Evolutionary conservation across 345 rosid species (phyloP).

Genomic region (Kandelia obovata): DNA sequence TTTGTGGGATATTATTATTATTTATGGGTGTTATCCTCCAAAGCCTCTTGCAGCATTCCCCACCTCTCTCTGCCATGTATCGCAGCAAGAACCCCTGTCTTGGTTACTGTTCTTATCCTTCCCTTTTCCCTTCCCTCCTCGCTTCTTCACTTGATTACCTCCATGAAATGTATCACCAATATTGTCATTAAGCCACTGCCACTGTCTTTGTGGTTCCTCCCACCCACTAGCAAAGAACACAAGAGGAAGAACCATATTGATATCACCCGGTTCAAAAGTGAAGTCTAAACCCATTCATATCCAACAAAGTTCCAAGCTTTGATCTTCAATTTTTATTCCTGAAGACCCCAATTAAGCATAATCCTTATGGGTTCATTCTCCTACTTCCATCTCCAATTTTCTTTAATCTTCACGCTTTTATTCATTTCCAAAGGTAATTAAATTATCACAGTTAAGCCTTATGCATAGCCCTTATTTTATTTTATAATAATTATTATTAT

Average conservation of each 20-base stretch:
- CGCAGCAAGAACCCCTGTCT: not conserved
- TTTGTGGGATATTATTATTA: no score
- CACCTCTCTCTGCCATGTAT: not conserved
- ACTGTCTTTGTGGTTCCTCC: no score
- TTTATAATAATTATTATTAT: no score
- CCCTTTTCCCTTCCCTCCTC: not conserved
- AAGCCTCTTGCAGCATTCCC: not conserved
- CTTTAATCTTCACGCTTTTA: slow-evolving; percentile 14
- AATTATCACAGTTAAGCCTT: not conserved
- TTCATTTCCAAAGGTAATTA: slow-evolving; percentile 33
- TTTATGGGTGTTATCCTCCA: no score
- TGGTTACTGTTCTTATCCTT: not conserved
- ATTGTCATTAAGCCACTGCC: no score
- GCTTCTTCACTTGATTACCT: not conserved
- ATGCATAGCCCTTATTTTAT: not conserved
- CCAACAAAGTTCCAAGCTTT: not conserved
- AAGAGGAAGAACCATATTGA: no score
- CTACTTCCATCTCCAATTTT: not conserved
- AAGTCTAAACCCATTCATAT: not conserved
- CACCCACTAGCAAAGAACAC: no score
- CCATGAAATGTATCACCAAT: no score
- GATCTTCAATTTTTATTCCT: not conserved
- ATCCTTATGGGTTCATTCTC: slow-evolving; percentile 10
- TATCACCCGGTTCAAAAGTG: no score
- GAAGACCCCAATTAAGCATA: not conserved